phyloP scores from a whole-genome alignment of 345 rosid species.

The Syzygium aromaticum region DNA sequence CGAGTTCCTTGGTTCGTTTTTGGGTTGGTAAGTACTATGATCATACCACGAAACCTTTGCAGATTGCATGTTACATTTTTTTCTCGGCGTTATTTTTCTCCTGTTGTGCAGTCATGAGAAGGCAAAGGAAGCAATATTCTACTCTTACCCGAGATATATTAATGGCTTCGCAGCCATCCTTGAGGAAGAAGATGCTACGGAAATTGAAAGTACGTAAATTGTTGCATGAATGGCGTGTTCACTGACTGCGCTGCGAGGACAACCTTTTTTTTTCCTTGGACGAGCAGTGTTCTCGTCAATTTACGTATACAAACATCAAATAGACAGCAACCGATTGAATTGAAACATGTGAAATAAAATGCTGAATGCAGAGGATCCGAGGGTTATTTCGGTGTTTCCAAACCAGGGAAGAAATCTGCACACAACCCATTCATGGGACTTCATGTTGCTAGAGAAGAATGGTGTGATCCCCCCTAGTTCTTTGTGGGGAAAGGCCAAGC shows the following conservation, averaged over 20 bases:
- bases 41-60: not conserved
- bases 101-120: slow-evolving; percentile 17
- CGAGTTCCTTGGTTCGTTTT: slow-evolving; percentile 36
- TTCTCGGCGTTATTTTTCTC: not conserved
- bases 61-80: not conserved
- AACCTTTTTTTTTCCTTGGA: too few relatives aligned
- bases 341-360: not conserved
- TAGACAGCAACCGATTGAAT: not conserved
- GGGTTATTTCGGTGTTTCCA: slow-evolving; percentile 34
- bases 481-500: slow-evolving; percentile 32
- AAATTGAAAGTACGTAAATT: slow-evolving; percentile 24
- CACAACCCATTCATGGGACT: slow-evolving; percentile 56
- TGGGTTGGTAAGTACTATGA: slow-evolving; percentile 30
- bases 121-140: slow-evolving; percentile 36
- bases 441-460: slow-evolving; percentile 30
- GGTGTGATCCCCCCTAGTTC: slow-evolving; percentile 15
- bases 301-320: not conserved
- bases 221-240: not conserved
- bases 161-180: slow-evolving; percentile 51
- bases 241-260: too few relatives aligned
- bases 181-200: slow-evolving; percentile 36
- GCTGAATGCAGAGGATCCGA: slow-evolving; percentile 32
- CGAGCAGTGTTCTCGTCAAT: not conserved
- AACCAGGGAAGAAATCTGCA: slow-evolving; percentile 31
- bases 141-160: slow-evolving; percentile 40